Evolutionary conservation across 164 flowering plant species (phyloP).

Genomic region (Protea cynaroides): DNA sequence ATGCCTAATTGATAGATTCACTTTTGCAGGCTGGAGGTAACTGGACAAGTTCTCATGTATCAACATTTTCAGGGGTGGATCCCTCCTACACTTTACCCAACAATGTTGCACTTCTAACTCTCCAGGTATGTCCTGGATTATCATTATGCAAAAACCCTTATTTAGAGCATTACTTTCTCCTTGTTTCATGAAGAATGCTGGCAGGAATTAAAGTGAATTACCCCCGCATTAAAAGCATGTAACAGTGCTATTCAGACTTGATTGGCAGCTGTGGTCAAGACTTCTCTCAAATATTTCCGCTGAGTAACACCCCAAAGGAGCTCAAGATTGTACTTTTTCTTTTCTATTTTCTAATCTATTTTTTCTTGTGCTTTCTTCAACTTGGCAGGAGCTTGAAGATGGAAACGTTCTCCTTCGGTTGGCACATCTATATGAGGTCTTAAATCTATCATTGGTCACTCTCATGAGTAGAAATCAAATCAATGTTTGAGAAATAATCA

Average conservation of each 20-base stretch:
- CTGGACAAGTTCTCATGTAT: slow-evolving; percentile 39
- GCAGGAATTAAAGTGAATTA: background rate
- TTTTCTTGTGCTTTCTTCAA: background rate
- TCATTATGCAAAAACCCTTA: background rate
- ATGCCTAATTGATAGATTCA: slow-evolving; percentile 6
- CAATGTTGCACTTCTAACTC: slow-evolving; percentile 73
- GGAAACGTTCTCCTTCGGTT: slow-evolving; percentile 82
- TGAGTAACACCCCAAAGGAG: background rate
- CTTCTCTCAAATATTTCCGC: no score
- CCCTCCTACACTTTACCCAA: slow-evolving; percentile 68
- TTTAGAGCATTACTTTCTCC: background rate
- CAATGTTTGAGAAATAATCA: background rate
- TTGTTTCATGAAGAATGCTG: background rate
- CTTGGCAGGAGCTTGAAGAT: slow-evolving; percentile 68
- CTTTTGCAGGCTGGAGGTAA: slow-evolving; percentile 55
- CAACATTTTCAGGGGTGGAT: slow-evolving; percentile 61
- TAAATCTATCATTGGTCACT: background rate
- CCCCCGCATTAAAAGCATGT: background rate
- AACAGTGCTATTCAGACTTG: background rate
- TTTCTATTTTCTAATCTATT: background rate
- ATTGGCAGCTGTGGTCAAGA: no score
- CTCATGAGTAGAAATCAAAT: background rate
- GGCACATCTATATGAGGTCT: slow-evolving; percentile 93
- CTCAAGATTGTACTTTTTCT: background rate
- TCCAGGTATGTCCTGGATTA: slow-evolving; percentile 45